Conservation (phyloP, 306 rosid species). For the Luffa aegyptiaca region DNA sequence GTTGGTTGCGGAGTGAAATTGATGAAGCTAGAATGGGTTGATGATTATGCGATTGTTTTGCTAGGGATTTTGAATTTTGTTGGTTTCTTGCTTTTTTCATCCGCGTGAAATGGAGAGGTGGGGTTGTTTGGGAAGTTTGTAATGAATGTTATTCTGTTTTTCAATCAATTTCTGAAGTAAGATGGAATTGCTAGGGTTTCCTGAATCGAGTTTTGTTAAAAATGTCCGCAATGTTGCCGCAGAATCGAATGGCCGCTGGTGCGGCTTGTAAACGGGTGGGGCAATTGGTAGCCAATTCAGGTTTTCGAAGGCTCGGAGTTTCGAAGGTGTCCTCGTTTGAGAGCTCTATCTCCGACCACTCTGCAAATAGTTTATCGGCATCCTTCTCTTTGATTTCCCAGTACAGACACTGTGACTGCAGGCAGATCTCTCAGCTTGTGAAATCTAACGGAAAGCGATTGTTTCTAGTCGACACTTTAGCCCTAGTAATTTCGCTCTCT, state of each 20-base stretch:
- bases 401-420: slow-evolving; percentile 25
- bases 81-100: not conserved
- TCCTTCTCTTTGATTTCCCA: slow-evolving; percentile 20
- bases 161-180: not conserved
- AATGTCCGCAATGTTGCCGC: slow-evolving; percentile 1
- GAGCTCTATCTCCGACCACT: slow-evolving; percentile 20
- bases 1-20: not conserved
- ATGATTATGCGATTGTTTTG: not conserved
- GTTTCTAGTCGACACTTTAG: slow-evolving; percentile 85
- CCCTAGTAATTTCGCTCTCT: slow-evolving; percentile 42
- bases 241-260: slow-evolving; percentile 56
- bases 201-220: not conserved
- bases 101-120: not conserved
- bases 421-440: slow-evolving; percentile 40
- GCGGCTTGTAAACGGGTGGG: slow-evolving; percentile 51
- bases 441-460: slow-evolving; percentile 56
- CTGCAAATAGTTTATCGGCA: slow-evolving; percentile 6
- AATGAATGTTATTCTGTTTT: not conserved
- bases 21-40: not conserved
- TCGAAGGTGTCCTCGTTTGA: slow-evolving; percentile 22
- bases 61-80: not conserved
- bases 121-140: not conserved
- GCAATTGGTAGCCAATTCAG: slow-evolving; percentile 24
- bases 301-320: slow-evolving; percentile 31
- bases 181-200: slow-evolving; percentile 4